These are phyloP conservation scores for Magnolia sinica DNA, from an alignment of 164 flowering plant genomes.

Conservation along the genomic window DNA sequence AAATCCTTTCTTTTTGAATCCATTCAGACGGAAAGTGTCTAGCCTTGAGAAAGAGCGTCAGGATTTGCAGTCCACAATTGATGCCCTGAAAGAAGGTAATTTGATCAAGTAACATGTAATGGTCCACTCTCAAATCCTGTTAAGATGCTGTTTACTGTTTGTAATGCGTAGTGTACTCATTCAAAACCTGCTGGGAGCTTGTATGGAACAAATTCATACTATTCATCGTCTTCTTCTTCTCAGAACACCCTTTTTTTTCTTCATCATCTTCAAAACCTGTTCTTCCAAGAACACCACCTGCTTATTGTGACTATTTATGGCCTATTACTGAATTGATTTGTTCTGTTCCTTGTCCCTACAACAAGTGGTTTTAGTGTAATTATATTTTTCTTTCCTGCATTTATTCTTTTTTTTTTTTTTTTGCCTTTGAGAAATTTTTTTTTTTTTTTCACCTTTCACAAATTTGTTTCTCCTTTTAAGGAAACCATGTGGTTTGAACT, in stretches of 20 bases:
- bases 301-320: not conserved
- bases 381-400: not conserved
- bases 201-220: not conserved
- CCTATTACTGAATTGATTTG: not conserved
- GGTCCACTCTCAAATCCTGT: not conserved
- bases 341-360: not conserved
- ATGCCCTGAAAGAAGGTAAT: conserved; percentile 88
- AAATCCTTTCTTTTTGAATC: not conserved
- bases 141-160: not conserved
- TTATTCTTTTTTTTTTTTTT: not conserved
- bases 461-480: no score
- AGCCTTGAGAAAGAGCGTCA: conserved; percentile 81
- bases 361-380: not conserved
- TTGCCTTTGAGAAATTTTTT: not conserved
- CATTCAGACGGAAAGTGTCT: conserved; percentile 70
- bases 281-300: not conserved
- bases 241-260: not conserved
- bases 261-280: not conserved
- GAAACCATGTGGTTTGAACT: not conserved
- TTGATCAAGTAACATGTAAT: not conserved
- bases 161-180: not conserved
- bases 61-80: conserved; percentile 72
- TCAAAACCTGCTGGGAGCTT: not conserved
- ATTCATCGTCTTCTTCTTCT: not conserved
- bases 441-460: not conserved